Evolutionary conservation across 345 rosid genomes (phyloP).

Genomic region (Fremontodendron californicum): DNA sequence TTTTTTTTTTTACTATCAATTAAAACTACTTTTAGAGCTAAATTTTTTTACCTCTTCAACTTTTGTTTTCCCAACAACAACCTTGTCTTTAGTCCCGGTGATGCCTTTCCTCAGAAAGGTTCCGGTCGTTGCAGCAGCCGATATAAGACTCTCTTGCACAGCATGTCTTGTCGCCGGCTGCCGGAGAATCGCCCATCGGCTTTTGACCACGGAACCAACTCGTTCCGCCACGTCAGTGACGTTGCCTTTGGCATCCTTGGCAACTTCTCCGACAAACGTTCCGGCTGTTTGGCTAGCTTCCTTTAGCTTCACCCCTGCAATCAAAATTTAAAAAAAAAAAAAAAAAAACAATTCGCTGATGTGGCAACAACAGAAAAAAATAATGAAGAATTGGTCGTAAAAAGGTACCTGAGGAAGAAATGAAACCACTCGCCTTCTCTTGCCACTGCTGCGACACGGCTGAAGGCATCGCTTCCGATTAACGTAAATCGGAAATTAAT

Average conservation of each 20-base stretch:
- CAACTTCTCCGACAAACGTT: slow-evolving; percentile 73
- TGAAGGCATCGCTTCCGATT: slow-evolving; percentile 60
- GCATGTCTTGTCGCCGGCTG: slow-evolving; percentile 85
- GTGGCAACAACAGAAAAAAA: background rate
- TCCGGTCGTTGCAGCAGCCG: slow-evolving; percentile 91
- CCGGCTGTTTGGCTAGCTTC: slow-evolving; percentile 87
- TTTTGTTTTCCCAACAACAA: slow-evolving; percentile 79
- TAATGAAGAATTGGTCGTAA: background rate
- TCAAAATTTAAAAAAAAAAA: slow-evolving; percentile 10
- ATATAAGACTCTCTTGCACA: slow-evolving; percentile 71
- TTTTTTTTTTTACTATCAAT: no score
- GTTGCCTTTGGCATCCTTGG: slow-evolving; percentile 91
- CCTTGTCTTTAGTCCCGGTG: slow-evolving; percentile 87
- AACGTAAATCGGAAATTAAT: slow-evolving; percentile 14
- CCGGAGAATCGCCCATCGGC: slow-evolving; percentile 75
- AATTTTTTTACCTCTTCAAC: slow-evolving; percentile 76
- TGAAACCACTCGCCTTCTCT: slow-evolving; percentile 73
- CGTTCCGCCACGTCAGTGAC: slow-evolving; percentile 79
- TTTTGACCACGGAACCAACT: slow-evolving; percentile 65
- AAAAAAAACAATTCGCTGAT: background rate
- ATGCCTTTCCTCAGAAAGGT: slow-evolving; percentile 74
- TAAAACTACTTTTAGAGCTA: background rate
- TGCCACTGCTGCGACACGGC: slow-evolving; percentile 78
- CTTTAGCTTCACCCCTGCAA: slow-evolving; percentile 71
- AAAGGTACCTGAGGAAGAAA: slow-evolving; percentile 79